Conservation (phyloP, 768 basidiomycete species). For the Tylopilus sp. region DNA sequence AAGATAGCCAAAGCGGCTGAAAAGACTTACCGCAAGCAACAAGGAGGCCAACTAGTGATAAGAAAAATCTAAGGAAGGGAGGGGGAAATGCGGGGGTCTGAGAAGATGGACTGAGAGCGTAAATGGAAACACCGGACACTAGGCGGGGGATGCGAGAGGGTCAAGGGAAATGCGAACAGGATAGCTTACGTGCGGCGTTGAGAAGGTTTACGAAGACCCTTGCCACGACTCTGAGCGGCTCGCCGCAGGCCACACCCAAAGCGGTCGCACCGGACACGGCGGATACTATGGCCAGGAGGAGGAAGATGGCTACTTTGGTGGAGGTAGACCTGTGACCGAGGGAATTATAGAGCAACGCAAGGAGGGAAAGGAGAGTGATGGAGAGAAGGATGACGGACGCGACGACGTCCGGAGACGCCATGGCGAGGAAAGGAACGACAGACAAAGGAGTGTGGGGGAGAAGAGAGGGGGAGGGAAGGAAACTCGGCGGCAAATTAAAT, state of each 20-base stretch:
- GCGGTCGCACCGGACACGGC: slow-evolving; percentile 22
- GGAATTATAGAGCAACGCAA: slow-evolving; percentile 9
- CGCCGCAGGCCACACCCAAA: slow-evolving; percentile 14
- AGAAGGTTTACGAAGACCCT: slow-evolving; percentile 19
- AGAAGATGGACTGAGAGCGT: slow-evolving; percentile 15
- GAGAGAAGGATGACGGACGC: slow-evolving; percentile 25
- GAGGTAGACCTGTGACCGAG: slow-evolving; percentile 7
- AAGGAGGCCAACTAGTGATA: slow-evolving; percentile 20
- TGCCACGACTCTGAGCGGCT: slow-evolving; percentile 13
- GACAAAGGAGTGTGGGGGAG: slow-evolving; percentile 14
- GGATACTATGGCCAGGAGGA: slow-evolving; percentile 24
- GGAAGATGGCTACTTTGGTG: slow-evolving; percentile 6
- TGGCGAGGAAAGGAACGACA: slow-evolving; percentile 17
- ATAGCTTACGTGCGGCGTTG: slow-evolving; percentile 20
- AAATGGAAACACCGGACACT: slow-evolving; percentile 28
- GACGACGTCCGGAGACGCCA: slow-evolving; percentile 26
- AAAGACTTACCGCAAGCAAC: slow-evolving; percentile 26
- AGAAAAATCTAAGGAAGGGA: slow-evolving; percentile 12
- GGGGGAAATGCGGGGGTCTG: slow-evolving; percentile 2
- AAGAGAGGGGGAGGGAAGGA: not conserved
- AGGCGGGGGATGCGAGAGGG: not conserved
- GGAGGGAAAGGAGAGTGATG: slow-evolving; percentile 21
- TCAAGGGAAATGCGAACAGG: not conserved
- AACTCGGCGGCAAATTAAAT: not conserved
- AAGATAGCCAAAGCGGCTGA: not conserved